phyloP scores from a whole-genome alignment of 2,329 filamentous ascomycete genomes.

The Paraphoma chrysanthemicola region DNA sequence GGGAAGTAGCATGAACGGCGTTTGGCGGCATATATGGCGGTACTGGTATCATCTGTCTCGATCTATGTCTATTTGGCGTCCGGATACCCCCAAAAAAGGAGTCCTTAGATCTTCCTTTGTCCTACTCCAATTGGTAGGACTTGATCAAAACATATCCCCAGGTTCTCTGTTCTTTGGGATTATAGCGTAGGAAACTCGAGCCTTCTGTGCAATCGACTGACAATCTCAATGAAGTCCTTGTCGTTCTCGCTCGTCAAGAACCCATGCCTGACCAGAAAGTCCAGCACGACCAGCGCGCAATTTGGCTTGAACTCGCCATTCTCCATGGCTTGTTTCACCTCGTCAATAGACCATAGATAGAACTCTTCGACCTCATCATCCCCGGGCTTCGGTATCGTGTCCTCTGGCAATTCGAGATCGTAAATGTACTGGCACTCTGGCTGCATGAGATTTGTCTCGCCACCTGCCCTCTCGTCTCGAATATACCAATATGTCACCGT shows the following conservation, averaged over 20 bases:
- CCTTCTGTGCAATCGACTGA: conserved; percentile 75
- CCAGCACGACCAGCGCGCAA: conserved; percentile 81
- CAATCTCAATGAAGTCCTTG: conserved; percentile 77
- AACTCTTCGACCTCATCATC: conserved; percentile 93
- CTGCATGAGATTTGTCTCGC: conserved; percentile 82
- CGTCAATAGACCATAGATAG: conserved; percentile 75
- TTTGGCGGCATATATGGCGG: conserved; percentile 32
- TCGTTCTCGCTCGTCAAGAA: conserved; percentile 82
- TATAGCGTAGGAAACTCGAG: conserved; percentile 73
- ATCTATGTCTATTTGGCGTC: conserved; percentile 37
- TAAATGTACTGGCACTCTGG: conserved; percentile 93
- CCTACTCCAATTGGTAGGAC: not conserved
- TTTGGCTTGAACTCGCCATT: conserved; percentile 90
- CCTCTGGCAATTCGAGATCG: conserved; percentile 77
- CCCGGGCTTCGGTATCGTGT: conserved; percentile 74
- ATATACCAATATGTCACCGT: conserved; percentile 86
- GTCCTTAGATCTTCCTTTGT: conserved; percentile 18
- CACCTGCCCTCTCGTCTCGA: conserved; percentile 76
- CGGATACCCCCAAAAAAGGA: conserved; percentile 39
- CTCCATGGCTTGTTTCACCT: conserved; percentile 74
- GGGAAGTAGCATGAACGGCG: conserved; percentile 37
- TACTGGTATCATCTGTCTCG: conserved; percentile 32
- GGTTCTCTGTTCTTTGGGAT: not conserved
- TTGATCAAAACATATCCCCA: not conserved
- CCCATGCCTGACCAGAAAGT: conserved; percentile 89